Base-by-base conservation (phyloP, 2,329 filamentous ascomycete genomes). In the Trichoderma koningii region DNA sequence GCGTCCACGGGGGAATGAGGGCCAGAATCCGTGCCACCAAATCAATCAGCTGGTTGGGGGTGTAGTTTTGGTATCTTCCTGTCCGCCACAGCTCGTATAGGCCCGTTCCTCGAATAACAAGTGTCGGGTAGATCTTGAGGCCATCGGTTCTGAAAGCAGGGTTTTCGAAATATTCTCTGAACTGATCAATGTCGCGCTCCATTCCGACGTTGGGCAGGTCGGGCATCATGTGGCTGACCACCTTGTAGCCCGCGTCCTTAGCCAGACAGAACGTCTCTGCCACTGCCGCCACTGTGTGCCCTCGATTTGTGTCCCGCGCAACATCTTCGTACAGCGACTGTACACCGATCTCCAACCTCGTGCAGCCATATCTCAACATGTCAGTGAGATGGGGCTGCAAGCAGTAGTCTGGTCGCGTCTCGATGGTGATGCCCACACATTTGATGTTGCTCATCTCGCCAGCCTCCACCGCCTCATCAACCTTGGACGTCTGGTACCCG, bases 181-280 rank as follows among this genome's bases (percentile, higher is more conserved):
- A 99, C 72, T 99, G 95, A 73, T 96, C 93, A 50, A 99, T 83
- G 75, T 99, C 95, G 72, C 95, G 89, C 79, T 99, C 96, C 91
- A 98, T 97, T 64, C 95, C 95, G 2, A 99, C 95, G 72, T 99
- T 99, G 3, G 95, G 95, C 55, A 99, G 80, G 75, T 99, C 95
- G 1, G 95, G 95, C 95, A 99, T 99, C 95, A 99, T 99, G 79
- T 99, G 95, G 70, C 92, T 96, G 68, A 99, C 95, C 0, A 99
- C 95, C 77, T 99, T 99, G 85, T 97, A 99, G 0, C 95, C 95
- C 6, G 96, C 93, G 76, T 99, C 96, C 78, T 99, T 99, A 68
- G 95, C 88, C n/a, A 97, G 83, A 70, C 91, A 96, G 76, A 99
- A 99, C 0, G 95, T 99, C 78, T 99, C 93, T 34, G 93, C 94